phyloP scores from a whole-genome alignment of 2,329 filamentous ascomycete genomes.

The Dactylonectria macrodidyma region DNA sequence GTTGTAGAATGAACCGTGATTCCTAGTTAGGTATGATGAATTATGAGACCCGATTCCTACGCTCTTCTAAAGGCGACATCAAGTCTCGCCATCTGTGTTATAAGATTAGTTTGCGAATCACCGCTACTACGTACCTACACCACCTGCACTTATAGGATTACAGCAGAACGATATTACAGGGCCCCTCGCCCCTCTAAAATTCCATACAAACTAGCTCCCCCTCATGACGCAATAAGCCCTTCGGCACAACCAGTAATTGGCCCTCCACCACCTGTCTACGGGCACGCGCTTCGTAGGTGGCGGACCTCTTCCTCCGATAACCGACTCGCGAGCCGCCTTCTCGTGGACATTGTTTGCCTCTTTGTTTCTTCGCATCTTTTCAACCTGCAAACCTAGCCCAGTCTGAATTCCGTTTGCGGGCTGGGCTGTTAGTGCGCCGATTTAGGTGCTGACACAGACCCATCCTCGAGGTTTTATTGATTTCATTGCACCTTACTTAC shows the following conservation, averaged over 20 bases:
- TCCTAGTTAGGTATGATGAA: not conserved
- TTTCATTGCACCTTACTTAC: no score
- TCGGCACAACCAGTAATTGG: not conserved
- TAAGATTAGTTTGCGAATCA: not conserved
- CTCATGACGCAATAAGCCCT: slow-evolving; percentile 26
- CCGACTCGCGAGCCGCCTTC: not conserved
- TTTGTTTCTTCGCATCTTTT: not conserved
- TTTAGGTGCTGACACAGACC: not conserved
- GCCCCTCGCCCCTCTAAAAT: not conserved
- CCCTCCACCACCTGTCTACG: not conserved
- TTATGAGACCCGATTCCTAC: not conserved
- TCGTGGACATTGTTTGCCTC: slow-evolving; percentile 1
- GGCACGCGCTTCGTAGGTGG: not conserved
- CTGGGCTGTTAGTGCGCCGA: not conserved
- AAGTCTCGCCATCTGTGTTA: not conserved
- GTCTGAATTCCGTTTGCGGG: not conserved
- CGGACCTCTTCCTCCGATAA: slow-evolving; percentile 13
- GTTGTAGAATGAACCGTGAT: not conserved
- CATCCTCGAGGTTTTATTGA: no score
- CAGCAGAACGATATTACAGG: no score
- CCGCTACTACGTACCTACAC: no score
- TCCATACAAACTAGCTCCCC: slow-evolving; percentile 10
- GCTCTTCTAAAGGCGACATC: not conserved
- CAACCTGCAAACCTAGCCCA: not conserved
- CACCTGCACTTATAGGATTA: no score